A percentile compares a stretch with the other conserved stretches of the same genome.
Conservation (phyloP, 192 early-diverging fungal species). For the Umbelopsis isabellina region DNA sequence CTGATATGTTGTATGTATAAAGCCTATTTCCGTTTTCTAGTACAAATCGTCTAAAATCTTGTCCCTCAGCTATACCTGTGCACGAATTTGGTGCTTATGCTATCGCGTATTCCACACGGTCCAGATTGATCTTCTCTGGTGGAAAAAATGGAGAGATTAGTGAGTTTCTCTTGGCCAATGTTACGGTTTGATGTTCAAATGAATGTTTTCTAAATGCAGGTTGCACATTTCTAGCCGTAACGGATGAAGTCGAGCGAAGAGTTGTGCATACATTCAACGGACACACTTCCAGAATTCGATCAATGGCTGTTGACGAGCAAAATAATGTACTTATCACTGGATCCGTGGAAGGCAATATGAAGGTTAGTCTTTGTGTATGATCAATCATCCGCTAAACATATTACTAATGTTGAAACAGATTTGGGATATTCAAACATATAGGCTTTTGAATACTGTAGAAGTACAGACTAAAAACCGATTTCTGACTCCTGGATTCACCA, state of each 20-base stretch:
- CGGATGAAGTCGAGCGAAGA: constrained; percentile 71
- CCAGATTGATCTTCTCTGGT: constrained; percentile 71
- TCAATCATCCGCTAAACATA: not conserved
- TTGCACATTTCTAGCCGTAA: constrained; percentile 51
- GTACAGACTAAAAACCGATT: constrained; percentile 53
- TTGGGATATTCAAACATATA: constrained; percentile 58
- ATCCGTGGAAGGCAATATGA: constrained; percentile 69
- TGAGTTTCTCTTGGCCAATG: constrained; percentile 38
- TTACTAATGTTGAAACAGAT: constrained; percentile 28
- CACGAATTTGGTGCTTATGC: constrained; percentile 71
- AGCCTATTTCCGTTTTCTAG: not conserved
- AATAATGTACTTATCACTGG: constrained; percentile 66
- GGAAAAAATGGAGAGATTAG: constrained; percentile 77
- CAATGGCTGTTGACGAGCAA: constrained; percentile 64
- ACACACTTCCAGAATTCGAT: constrained; percentile 65
- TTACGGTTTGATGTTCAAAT: not conserved
- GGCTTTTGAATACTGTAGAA: constrained; percentile 44
- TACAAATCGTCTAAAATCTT: not conserved
- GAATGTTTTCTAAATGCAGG: not conserved
- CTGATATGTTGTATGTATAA: constrained; percentile 54
- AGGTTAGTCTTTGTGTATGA: constrained; percentile 41
- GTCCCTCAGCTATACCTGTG: constrained; percentile 51
- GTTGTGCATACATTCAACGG: constrained; percentile 70
- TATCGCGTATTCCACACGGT: constrained; percentile 59
- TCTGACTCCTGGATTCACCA: constrained; percentile 50